phyloP scores from a whole-genome alignment of 164 flowering plant species.

The Liquidambar formosana region DNA sequence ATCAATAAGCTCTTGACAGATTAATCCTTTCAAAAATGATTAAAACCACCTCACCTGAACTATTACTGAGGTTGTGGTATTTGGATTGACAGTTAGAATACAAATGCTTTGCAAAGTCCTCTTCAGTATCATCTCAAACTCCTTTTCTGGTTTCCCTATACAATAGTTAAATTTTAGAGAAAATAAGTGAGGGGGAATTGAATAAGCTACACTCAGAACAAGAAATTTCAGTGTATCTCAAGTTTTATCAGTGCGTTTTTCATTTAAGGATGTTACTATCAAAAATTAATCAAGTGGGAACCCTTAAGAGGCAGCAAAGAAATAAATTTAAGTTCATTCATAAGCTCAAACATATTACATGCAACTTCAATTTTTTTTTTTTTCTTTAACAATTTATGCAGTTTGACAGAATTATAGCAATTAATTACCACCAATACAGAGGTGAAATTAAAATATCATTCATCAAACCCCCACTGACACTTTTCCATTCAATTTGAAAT shows the following conservation, averaged over 20 bases:
- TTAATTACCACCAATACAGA: background rate
- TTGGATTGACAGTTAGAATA: slow-evolving; percentile 74
- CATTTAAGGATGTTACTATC: background rate
- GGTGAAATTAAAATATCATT: background rate
- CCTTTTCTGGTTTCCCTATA: slow-evolving; percentile 81
- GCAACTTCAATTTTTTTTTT: too few species aligned
- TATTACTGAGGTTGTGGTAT: slow-evolving; percentile 86
- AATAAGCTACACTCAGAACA: background rate
- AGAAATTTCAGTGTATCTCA: background rate
- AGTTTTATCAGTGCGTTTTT: background rate
- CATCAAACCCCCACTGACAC: background rate
- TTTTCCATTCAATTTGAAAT: background rate
- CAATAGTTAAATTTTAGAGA: background rate
- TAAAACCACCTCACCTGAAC: slow-evolving; percentile 55
- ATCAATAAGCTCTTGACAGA: too few species aligned
- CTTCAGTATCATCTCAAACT: slow-evolving; percentile 86
- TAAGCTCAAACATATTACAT: background rate
- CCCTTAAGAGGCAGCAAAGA: too few species aligned
- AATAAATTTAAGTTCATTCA: background rate
- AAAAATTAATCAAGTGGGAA: too few species aligned
- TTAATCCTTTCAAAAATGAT: background rate
- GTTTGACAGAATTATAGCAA: background rate
- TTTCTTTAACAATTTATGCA: background rate
- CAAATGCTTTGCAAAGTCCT: slow-evolving; percentile 83
- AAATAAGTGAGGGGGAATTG: background rate